These are phyloP conservation scores for Astraeus odoratus DNA, from an alignment of 768 basidiomycete genomes.

Conservation along the genomic window DNA sequence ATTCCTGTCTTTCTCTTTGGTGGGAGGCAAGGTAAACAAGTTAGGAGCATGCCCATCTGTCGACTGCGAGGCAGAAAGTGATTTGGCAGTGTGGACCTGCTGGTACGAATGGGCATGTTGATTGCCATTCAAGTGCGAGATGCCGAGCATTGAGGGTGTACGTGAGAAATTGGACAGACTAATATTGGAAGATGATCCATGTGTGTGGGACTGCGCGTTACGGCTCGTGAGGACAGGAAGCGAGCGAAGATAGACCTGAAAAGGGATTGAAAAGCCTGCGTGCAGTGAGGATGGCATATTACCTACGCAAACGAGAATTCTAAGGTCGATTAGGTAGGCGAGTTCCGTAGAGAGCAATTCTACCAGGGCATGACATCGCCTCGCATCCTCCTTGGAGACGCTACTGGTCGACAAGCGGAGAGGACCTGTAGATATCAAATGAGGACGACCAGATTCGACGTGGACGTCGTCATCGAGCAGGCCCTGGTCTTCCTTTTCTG, in stretches of 20 bases:
- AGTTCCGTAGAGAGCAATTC: slow-evolving; percentile 85
- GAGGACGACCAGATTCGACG: background rate
- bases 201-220: slow-evolving; percentile 11
- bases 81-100: slow-evolving; percentile 17
- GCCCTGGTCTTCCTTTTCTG: slow-evolving; percentile 14
- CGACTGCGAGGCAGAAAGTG: slow-evolving; percentile 17
- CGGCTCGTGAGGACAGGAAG: slow-evolving; percentile 42
- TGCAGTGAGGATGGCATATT: slow-evolving; percentile 2
- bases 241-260: slow-evolving; percentile 59
- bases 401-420: background rate
- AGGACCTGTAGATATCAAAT: background rate
- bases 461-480: background rate
- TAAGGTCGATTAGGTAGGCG: slow-evolving; percentile 74
- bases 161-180: slow-evolving; percentile 29
- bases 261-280: background rate
- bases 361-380: slow-evolving; percentile 67
- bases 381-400: slow-evolving; percentile 35
- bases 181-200: slow-evolving; percentile 21
- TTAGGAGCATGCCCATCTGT: slow-evolving; percentile 7
- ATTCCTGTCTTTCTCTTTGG: slow-evolving; percentile 26
- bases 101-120: slow-evolving; percentile 42
- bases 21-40: slow-evolving; percentile 6
- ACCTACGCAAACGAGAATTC: slow-evolving; percentile 66
- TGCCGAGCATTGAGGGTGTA: slow-evolving; percentile 32
- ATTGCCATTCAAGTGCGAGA: slow-evolving; percentile 37